These are phyloP conservation scores for Mycosphaerella arachidis DNA, from an alignment of 2,329 filamentous ascomycete genomes.

Conservation along the genomic window DNA sequence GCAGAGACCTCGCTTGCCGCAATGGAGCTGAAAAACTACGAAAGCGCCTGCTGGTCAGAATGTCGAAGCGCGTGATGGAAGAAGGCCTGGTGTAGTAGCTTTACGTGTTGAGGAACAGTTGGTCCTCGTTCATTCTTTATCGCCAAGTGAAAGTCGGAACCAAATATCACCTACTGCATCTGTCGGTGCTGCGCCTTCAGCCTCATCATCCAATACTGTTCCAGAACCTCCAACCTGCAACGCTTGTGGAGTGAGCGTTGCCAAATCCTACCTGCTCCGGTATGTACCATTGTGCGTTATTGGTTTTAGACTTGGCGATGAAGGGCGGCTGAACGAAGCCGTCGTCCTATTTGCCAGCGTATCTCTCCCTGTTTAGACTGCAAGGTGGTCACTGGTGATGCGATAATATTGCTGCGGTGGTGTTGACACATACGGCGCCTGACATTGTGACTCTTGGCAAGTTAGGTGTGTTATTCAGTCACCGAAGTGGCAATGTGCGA, in stretches of 20 bases:
- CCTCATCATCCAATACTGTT: neutral
- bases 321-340: neutral
- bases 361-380: neutral
- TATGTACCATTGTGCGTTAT: neutral
- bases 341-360: neutral
- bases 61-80: neutral
- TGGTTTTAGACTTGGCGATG: neutral
- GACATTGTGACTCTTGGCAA: neutral
- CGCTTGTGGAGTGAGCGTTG: neutral
- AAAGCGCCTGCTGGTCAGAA: conserved; percentile 1
- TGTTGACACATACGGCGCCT: neutral
- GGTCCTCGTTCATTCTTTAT: neutral
- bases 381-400: neutral
- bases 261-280: neutral
- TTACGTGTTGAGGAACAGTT: neutral
- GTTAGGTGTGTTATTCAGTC: neutral
- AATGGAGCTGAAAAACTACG: neutral
- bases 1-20: neutral
- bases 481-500: neutral
- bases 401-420: neutral
- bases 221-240: neutral
- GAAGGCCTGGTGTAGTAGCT: neutral
- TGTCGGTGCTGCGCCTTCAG: neutral
- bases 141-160: neutral
- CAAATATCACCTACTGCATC: neutral